Conservation (phyloP, 805 yeast genomes). For the Candida nonsorbophila region DNA sequence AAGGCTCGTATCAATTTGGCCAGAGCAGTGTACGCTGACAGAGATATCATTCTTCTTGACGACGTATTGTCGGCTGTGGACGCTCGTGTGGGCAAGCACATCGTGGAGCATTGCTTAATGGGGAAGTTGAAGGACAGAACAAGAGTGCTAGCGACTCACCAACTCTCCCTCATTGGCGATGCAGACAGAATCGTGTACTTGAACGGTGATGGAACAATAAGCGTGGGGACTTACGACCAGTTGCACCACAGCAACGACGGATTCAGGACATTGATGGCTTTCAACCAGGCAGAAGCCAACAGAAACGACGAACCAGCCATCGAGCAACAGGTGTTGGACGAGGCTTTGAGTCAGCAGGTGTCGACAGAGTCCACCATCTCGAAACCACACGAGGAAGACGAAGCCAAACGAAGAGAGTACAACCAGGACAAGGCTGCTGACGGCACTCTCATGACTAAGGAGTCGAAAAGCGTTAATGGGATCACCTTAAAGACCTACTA, state of each 20-base stretch:
- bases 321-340: too few relatives aligned
- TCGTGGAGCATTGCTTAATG: constrained; percentile 20
- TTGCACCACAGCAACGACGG: constrained; percentile 15
- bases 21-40: constrained; percentile 24
- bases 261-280: constrained; percentile 22
- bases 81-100: constrained; percentile 29
- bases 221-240: constrained; percentile 19
- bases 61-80: constrained; percentile 32
- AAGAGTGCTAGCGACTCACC: constrained; percentile 29
- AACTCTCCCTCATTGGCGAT: constrained; percentile 21
- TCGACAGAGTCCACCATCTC: constrained; percentile 1
- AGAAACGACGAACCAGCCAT: constrained; percentile 9
- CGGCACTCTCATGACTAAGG: constrained; percentile 34
- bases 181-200: constrained; percentile 23
- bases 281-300: constrained; percentile 11
- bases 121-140: constrained; percentile 20
- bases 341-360: constrained; percentile 5
- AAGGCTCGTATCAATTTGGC: constrained; percentile 29
- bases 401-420: constrained; percentile 22
- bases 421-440: constrained; percentile 17
- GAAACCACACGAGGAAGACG: constrained; percentile 19
- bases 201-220: constrained; percentile 24
- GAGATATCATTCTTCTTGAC: constrained; percentile 23
- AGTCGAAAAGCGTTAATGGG: constrained; percentile 55
- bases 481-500: constrained; percentile 45